These are phyloP conservation scores for Venturia aucupariae DNA, from an alignment of 2,329 filamentous ascomycete species.

Conservation along the genomic window DNA sequence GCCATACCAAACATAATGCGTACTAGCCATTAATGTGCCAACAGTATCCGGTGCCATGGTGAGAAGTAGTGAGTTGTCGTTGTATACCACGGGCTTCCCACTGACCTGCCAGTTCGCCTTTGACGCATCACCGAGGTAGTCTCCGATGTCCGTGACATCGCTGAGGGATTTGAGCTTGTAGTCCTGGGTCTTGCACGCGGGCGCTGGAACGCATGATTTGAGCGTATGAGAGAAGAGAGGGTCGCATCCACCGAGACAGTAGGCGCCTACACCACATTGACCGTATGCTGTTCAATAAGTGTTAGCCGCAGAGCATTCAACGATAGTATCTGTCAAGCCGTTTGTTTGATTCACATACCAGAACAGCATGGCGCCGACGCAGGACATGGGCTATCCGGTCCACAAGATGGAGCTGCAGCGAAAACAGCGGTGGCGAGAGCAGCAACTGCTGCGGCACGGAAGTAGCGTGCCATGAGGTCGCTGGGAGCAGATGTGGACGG, in stretches of 20 bases:
- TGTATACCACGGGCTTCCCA: slow-evolving; percentile 60
- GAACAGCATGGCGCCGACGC: slow-evolving; percentile 40
- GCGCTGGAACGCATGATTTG: slow-evolving; percentile 75
- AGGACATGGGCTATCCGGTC: slow-evolving; percentile 53
- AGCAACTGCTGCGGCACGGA: slow-evolving; percentile 12
- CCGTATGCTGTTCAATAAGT: slow-evolving; percentile 60
- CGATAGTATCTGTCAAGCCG: no score
- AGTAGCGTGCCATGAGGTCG: slow-evolving; percentile 6
- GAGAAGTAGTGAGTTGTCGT: slow-evolving; percentile 60
- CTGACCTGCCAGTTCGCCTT: slow-evolving; percentile 82
- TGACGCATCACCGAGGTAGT: slow-evolving; percentile 77
- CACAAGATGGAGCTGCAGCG: slow-evolving; percentile 29
- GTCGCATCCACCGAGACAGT: slow-evolving; percentile 93
- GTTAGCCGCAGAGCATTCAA: no score
- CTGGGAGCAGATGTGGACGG: not conserved
- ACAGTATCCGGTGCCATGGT: slow-evolving; percentile 83
- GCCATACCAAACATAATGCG: slow-evolving; percentile 94
- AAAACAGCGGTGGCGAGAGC: slow-evolving; percentile 19
- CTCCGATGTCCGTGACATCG: slow-evolving; percentile 58
- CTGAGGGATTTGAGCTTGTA: slow-evolving; percentile 68
- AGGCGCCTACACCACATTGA: slow-evolving; percentile 86
- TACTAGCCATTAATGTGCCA: slow-evolving; percentile 77
- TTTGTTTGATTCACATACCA: slow-evolving; percentile 22
- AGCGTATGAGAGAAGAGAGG: slow-evolving; percentile 73
- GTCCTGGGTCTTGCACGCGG: slow-evolving; percentile 65